Base-by-base conservation (phyloP, 2,329 filamentous ascomycete species). In the Colletotrichum simmondsii region DNA sequence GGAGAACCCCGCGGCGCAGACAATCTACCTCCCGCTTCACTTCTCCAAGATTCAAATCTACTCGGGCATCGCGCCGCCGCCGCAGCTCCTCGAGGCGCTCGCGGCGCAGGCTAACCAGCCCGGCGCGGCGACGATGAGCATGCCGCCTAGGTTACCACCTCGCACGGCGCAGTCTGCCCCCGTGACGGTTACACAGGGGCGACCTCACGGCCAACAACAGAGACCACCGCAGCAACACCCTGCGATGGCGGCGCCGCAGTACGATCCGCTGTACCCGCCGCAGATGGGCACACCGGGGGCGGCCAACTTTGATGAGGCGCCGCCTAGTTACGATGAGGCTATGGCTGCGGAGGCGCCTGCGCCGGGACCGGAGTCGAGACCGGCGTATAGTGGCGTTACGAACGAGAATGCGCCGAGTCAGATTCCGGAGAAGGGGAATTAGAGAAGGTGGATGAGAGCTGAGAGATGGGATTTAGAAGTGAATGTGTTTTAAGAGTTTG, bases 281-380 rank as follows among this genome's bases (percentile, higher is more conserved):
- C 90, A 91, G 77, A 81, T 91, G 24, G 86, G 87, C 46, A 80
- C 82, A 10, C 77, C 80, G 12, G 84, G 82, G 2, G 86, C 81
- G 1, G 81, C 85, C 22, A 79, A 81, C 0, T 86, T 89, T 75
- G 92, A 94, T 37, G 95, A 97, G 68, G 94, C 95, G n/a, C 95
- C 96, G 22, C 95, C 95, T 8, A 98, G 94, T 78, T 98, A 98
- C 79, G 95, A 98, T 82, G 95, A 98, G 82, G 95, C 95, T 14
- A 92, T 98, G 83, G 95, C 95, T 7, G 92, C 94, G 75, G 90
- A 92, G 71, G 83, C 97, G 74, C 82, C 85, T 0, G 83, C 97
- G 74, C 82, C 85, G 0, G 92, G 90, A 46, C 94, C 94, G 1
- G 90, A 95, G 68, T 90, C 94, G 79, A 87, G 95, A 77, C 91